Conservation (phyloP, 225 moss, liverwort and hornwort species). For the Sphagnum tenellum region DNA sequence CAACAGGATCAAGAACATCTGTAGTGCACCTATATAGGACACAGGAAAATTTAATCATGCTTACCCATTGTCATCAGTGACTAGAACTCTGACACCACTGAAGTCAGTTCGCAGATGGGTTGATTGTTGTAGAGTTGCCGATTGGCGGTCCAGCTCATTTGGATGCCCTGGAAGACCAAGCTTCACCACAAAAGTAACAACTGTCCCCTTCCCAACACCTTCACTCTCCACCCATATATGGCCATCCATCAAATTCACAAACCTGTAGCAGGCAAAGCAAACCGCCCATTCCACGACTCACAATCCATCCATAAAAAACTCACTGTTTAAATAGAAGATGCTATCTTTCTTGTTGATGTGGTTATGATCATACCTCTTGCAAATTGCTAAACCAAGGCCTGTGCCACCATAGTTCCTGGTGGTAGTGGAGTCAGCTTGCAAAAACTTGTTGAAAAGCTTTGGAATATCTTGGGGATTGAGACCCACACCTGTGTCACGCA, state of each 20-base stretch:
- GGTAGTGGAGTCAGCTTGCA: constrained; percentile 47
- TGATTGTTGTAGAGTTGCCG: constrained; percentile 12
- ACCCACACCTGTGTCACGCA: constrained; percentile 52
- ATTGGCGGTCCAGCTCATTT: constrained; percentile 42
- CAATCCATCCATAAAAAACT: neutral
- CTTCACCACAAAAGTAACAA: constrained; percentile 46
- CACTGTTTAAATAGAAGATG: too few species aligned
- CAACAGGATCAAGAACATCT: too few species aligned
- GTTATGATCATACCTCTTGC: constrained; percentile 34
- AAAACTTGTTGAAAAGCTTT: constrained; percentile 52
- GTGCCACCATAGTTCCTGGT: constrained; percentile 62
- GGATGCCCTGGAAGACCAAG: constrained; percentile 39
- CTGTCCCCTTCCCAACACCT: constrained; percentile 46
- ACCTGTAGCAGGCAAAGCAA: constrained; percentile 22
- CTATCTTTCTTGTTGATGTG: too few species aligned
- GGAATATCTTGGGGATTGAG: constrained; percentile 39
- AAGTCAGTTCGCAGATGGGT: constrained; percentile 41
- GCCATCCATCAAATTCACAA: constrained; percentile 59
- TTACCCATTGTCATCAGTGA: constrained; percentile 72
- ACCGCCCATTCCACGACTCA: too few species aligned
- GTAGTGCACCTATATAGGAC: too few species aligned
- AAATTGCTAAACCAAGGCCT: constrained; percentile 58
- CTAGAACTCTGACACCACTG: constrained; percentile 50
- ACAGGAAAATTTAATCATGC: neutral
- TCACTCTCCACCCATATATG: constrained; percentile 60